Conservation (phyloP, 208 protist species). For the Acanthamoeba triangularis region DNA sequence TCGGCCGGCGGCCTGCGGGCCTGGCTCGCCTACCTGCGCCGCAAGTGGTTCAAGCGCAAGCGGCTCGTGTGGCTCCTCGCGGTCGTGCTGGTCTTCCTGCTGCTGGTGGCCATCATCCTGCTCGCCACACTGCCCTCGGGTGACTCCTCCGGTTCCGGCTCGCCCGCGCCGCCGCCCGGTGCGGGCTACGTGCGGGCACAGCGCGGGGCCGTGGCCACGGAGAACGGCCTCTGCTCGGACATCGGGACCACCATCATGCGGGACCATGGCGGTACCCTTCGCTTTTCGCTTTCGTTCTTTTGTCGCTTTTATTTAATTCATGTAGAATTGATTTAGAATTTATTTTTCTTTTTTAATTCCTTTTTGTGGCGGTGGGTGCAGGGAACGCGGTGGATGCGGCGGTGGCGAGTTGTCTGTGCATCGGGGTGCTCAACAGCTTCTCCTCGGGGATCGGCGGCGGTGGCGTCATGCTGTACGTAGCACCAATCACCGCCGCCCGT, state of each 20-base stretch:
- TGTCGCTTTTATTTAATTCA: background rate
- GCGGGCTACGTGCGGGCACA: background rate
- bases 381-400: conserved; percentile 86
- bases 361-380: too few species aligned
- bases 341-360: background rate
- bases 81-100: background rate
- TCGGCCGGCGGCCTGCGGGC: background rate
- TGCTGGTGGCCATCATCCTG: background rate
- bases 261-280: background rate
- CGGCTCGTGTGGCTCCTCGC: background rate
- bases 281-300: background rate
- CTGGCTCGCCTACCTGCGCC: background rate
- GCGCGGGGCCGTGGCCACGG: background rate
- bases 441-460: conserved; percentile 86
- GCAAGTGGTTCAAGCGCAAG: background rate
- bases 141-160: background rate
- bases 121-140: background rate
- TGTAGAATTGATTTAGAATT: background rate
- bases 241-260: background rate
- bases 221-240: conserved; percentile 16
- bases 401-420: conserved; percentile 80
- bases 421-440: conserved; percentile 81
- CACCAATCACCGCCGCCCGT: too few species aligned
- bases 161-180: background rate
- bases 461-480: conserved; percentile 73